phyloP scores from a whole-genome alignment of 129 eudicot species.

The Tagetes erecta region DNA sequence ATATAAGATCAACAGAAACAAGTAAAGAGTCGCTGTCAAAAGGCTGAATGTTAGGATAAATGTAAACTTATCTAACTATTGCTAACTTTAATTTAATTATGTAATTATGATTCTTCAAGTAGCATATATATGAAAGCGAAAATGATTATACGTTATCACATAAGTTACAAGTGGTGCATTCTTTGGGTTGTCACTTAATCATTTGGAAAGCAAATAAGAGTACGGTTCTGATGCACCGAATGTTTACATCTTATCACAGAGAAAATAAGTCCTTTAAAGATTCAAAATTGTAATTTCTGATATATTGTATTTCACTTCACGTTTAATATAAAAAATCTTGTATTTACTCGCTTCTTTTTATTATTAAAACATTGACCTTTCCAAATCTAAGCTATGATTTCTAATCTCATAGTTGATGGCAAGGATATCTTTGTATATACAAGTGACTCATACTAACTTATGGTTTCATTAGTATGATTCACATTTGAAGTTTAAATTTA shows the following conservation, averaged over 20 bases:
- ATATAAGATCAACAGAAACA: neutral
- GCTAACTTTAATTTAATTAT: neutral
- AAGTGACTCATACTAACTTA: neutral
- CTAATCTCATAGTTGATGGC: neutral
- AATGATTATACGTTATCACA: neutral
- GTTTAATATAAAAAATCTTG: neutral
- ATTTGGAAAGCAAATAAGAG: neutral
- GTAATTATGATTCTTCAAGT: conserved; percentile 1
- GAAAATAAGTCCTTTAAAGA: conserved; percentile 1
- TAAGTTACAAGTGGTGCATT: neutral
- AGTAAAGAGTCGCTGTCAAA: neutral
- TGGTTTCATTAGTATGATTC: neutral
- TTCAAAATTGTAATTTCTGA: neutral
- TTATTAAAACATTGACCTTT: neutral
- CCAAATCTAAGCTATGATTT: conserved; percentile 8
- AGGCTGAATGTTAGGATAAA: neutral
- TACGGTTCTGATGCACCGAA: neutral
- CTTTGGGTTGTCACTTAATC: conserved; percentile 12
- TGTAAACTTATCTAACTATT: neutral
- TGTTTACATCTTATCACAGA: neutral
- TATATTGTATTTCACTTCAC: neutral
- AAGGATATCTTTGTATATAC: conserved; percentile 1
- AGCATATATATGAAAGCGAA: neutral
- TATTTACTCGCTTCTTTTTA: neutral
- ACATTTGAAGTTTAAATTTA: neutral